Conservation (phyloP, 306 rosid genomes). For the Quercus bicolor region DNA sequence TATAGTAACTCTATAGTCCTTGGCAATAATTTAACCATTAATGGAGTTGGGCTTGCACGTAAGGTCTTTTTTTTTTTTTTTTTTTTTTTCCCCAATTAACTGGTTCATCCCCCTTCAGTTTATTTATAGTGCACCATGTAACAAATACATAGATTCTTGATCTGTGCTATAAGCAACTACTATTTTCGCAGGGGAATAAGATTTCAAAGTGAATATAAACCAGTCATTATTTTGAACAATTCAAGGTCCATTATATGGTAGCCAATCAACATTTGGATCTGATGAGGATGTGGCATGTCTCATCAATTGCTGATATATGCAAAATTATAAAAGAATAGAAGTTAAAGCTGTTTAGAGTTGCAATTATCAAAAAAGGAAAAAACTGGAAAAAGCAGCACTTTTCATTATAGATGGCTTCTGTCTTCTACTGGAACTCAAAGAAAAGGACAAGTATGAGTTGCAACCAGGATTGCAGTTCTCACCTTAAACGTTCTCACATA, state of each 20-base stretch:
- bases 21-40: slow-evolving; percentile 74
- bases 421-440: background rate
- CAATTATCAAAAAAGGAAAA: background rate
- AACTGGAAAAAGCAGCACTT: background rate
- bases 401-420: background rate
- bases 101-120: background rate
- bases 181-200: background rate
- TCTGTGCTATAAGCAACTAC: background rate
- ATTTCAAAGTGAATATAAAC: background rate
- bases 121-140: background rate
- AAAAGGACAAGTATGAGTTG: too few species aligned
- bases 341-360: background rate
- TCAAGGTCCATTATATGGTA: background rate
- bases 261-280: background rate
- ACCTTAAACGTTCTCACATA: background rate
- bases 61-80: slow-evolving; percentile 12
- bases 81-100: background rate
- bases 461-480: background rate
- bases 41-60: slow-evolving; percentile 95
- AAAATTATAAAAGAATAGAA: background rate
- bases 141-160: background rate
- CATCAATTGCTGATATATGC: background rate
- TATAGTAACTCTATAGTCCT: slow-evolving; percentile 80
- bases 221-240: background rate
- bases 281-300: background rate